phyloP scores from a whole-genome alignment of 306 rosid genomes.

The Prunus mongolica region DNA sequence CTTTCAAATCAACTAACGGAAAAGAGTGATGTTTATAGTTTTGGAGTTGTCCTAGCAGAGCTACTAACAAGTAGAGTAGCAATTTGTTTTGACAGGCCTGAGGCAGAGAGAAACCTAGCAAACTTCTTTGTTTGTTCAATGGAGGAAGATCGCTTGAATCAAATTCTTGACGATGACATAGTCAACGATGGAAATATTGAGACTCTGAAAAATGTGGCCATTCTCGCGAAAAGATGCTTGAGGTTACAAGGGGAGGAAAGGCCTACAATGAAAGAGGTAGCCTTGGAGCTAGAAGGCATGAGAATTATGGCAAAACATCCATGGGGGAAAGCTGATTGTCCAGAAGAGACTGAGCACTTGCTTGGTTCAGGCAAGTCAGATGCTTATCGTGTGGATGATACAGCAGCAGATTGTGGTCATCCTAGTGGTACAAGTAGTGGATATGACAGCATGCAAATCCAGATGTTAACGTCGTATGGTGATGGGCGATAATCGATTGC shows the following conservation, averaged over 20 bases:
- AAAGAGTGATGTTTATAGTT: conserved; percentile 1
- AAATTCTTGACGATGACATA: not conserved
- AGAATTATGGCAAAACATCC: not conserved
- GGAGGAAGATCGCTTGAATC: not conserved
- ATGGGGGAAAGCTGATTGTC: not conserved
- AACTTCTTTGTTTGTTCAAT: not conserved
- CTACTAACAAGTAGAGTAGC: not conserved
- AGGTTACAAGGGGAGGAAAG: conserved; percentile 5
- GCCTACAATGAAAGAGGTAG: conserved; percentile 5
- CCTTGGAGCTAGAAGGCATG: conserved; percentile 2
- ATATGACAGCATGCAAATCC: not conserved
- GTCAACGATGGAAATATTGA: not conserved
- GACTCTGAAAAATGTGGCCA: not conserved
- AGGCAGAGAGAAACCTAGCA: conserved; percentile 1
- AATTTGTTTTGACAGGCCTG: not conserved
- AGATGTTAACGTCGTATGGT: not conserved
- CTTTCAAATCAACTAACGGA: not conserved
- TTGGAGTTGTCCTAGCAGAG: not conserved
- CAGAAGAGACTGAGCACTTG: not conserved
- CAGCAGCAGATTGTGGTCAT: not conserved
- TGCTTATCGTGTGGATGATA: not conserved
- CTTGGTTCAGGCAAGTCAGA: not conserved
- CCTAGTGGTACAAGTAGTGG: not conserved
- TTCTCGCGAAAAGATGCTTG: not conserved
- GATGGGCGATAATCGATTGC: not conserved